A percentile compares a stretch with the other conserved stretches of the same genome.
Evolutionary conservation across 2,329 filamentous ascomycete species (phyloP).

Genomic region (Rutstroemia sp.): DNA sequence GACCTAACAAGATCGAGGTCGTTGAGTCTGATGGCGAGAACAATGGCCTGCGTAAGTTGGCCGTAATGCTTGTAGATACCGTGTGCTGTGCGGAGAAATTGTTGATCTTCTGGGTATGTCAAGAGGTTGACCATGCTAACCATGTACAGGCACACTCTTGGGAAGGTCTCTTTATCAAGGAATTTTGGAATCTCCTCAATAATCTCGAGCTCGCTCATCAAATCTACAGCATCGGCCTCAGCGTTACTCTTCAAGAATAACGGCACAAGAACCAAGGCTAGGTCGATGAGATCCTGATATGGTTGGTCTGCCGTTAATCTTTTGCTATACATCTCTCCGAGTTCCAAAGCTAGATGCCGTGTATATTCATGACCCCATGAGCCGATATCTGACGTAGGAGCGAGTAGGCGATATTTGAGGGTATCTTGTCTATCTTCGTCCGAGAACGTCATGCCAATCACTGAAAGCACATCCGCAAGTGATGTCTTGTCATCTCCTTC

Average conservation of each 20-base stretch:
- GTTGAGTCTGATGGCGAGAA: conserved; percentile 88
- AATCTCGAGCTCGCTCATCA: conserved; percentile 95
- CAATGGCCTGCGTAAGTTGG: conserved; percentile 87
- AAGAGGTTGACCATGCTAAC: conserved; percentile 97
- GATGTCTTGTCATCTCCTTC: conserved; percentile 78
- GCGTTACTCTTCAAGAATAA: conserved; percentile 97
- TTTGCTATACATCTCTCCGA: conserved; percentile 89
- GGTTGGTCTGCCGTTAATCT: conserved; percentile 79
- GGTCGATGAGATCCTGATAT: conserved; percentile 74
- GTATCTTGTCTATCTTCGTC: conserved; percentile 95
- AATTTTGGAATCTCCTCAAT: conserved; percentile 87
- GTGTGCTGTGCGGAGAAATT: conserved; percentile 88
- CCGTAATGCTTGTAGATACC: conserved; percentile 90
- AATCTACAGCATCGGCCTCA: conserved; percentile 93
- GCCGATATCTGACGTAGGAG: conserved; percentile 83
- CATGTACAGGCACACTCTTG: conserved; percentile 93
- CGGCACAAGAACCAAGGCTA: conserved; percentile 78
- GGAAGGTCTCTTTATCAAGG: conserved; percentile 89
- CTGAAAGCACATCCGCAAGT: conserved; percentile 90
- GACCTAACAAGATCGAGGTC: conserved; percentile 74
- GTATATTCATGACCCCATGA: conserved; percentile 99
- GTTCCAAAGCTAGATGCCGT: conserved; percentile 88
- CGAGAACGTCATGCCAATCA: conserved; percentile 97
- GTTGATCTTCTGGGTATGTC: conserved; percentile 94
- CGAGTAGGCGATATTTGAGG: conserved; percentile 86